Conservation (phyloP, 1,284 basidiomycete genomes). For the Microbotryomycetes sp. region DNA sequence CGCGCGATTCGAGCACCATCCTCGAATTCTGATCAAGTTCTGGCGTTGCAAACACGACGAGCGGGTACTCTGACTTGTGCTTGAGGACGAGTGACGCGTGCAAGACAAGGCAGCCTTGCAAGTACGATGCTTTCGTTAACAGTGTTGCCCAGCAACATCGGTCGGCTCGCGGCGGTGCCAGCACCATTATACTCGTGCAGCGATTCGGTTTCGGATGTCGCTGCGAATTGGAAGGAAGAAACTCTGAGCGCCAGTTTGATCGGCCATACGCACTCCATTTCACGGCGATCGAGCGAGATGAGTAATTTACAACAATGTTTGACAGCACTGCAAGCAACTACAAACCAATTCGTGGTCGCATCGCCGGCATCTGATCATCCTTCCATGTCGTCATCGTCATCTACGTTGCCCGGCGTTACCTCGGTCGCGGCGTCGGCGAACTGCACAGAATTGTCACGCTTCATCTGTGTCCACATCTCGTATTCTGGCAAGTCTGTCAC, state of each 20-base stretch:
- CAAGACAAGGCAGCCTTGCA: slow-evolving; percentile 55
- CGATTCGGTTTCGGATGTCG: too few relatives aligned
- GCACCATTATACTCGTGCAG: background rate
- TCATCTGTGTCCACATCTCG: background rate
- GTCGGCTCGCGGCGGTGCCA: background rate
- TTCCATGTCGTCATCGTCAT: background rate
- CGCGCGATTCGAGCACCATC: slow-evolving; percentile 51
- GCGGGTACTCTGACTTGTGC: slow-evolving; percentile 62
- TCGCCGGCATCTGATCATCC: background rate
- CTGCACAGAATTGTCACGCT: background rate
- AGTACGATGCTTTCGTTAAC: slow-evolving; percentile 58
- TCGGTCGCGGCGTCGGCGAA: background rate
- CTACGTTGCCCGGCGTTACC: background rate
- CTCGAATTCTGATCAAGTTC: slow-evolving; percentile 52
- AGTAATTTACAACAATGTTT: too few relatives aligned
- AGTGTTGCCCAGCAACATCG: slow-evolving; percentile 49
- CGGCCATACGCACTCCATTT: too few relatives aligned
- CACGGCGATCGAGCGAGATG: too few relatives aligned
- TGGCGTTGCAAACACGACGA: slow-evolving; percentile 72
- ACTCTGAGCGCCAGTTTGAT: too few relatives aligned
- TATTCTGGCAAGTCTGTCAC: background rate
- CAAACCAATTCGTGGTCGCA: too few relatives aligned
- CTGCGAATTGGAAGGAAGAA: too few relatives aligned
- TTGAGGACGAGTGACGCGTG: slow-evolving; percentile 54
- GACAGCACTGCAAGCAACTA: too few relatives aligned